These are phyloP conservation scores for Hypsizygus marmoreus DNA, from an alignment of 768 basidiomycete genomes.

Conservation along the genomic window DNA sequence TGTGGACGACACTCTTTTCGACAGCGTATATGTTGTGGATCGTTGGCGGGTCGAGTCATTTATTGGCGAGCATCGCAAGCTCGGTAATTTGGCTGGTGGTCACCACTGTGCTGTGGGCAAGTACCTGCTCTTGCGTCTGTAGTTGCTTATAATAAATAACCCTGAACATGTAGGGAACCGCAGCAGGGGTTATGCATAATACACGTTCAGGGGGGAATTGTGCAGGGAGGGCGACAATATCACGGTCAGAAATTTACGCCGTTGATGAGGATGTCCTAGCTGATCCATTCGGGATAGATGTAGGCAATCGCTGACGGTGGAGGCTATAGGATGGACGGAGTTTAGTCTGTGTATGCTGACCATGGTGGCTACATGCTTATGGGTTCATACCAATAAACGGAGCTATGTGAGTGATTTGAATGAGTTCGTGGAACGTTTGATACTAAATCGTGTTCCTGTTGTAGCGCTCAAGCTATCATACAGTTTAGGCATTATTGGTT, in stretches of 20 bases:
- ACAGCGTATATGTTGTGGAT: slow-evolving; percentile 73
- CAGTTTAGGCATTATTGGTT: too few relatives aligned
- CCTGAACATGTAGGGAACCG: slow-evolving; percentile 51
- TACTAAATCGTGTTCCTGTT: too few relatives aligned
- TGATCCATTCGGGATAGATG: slow-evolving; percentile 58
- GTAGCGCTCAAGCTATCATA: too few relatives aligned
- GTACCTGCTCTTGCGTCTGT: slow-evolving; percentile 18
- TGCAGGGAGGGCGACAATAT: slow-evolving; percentile 50
- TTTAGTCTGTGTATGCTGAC: slow-evolving; percentile 63
- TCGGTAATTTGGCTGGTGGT: slow-evolving; percentile 73
- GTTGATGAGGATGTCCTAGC: not conserved
- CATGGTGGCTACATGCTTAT: slow-evolving; percentile 52
- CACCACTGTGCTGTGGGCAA: slow-evolving; percentile 69
- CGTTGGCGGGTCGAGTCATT: slow-evolving; percentile 61
- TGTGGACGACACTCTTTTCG: slow-evolving; percentile 77
- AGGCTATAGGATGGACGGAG: slow-evolving; percentile 77
- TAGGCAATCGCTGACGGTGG: slow-evolving; percentile 71
- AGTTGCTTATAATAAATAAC: not conserved
- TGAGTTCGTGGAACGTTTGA: too few relatives aligned
- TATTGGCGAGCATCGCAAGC: slow-evolving; percentile 77
- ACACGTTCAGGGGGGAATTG: slow-evolving; percentile 66
- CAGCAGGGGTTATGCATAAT: slow-evolving; percentile 67
- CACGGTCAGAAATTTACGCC: slow-evolving; percentile 39
- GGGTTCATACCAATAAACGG: slow-evolving; percentile 27
- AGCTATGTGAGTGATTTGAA: slow-evolving; percentile 5